Evolutionary conservation across 441 rosid species (phyloP), one percentile per base, ranked within the genome.

Genomic region (Cnidoscolus chayamansa): DNA sequence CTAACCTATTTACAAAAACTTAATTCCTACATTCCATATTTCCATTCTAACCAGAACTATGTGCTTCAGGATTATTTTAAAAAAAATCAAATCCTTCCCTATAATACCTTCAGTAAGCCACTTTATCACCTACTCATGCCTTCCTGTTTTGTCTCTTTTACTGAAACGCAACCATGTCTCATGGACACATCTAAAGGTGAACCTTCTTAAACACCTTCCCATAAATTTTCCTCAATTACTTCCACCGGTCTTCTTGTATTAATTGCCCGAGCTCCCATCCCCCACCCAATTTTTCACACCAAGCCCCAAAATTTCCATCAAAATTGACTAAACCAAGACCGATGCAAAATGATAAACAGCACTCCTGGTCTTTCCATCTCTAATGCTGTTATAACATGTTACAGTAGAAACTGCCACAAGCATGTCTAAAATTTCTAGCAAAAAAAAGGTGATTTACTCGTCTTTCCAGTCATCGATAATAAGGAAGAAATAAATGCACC

Each of bases 341-440:
- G 37, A 37, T 47, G 13, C 4, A 16, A 11, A 35, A 62, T 0
- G 32, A 54, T 20, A 37, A 3, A 11, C 7, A 49, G 16, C 19
- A 45, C 15, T 51, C 45, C 30, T 51, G 10, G 17, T n/a, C 51
- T 66, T 48, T 37, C 40, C 4, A 51, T 61, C 0, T 53, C 9
- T 32, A 17, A 10, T 43, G 60, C 15, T 17, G 32, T 16, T 13
- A 40, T 13, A 40, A 62, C 54, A 57, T 53, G 25, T 63, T n/a
- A 57, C 9, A 25, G 19, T 37, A 74, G 30, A 68, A 78, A 19
- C 17, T 57, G 72, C 62, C 54, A 59, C 49, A 59, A 47, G 35
- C 35, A 68, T 8, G n/a, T 47, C 8, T 32, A n/a, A 3, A 69
- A 57, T 10, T 13, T 63, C 65, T 54, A 0, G 49, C 37, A 11